Percentiles rank a stretch among this genome's conserved stretches.
Evolutionary conservation across 2,329 filamentous ascomycete species (phyloP).

Genomic region (Sporothrix luriei): DNA sequence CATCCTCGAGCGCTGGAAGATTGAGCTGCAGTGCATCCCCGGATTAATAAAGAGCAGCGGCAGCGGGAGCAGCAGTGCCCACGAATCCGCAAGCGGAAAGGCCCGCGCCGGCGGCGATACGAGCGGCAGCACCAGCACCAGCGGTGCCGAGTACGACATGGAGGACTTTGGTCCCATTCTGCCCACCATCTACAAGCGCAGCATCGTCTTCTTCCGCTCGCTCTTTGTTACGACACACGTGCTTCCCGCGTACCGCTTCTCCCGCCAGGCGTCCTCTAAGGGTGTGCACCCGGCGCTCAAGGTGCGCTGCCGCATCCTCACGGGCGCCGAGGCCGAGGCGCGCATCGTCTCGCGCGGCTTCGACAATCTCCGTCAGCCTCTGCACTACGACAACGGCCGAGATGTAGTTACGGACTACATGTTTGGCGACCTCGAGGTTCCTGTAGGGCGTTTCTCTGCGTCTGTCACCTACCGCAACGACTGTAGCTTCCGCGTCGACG

Average conservation of each 20-base stretch:
- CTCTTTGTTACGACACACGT: slow-evolving; percentile 81
- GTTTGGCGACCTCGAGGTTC: slow-evolving; percentile 83
- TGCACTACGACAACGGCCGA: slow-evolving; percentile 60
- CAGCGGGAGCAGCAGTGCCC: neutral
- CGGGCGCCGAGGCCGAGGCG: slow-evolving; percentile 53
- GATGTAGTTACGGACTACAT: slow-evolving; percentile 73
- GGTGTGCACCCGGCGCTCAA: slow-evolving; percentile 67
- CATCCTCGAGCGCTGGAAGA: slow-evolving; percentile 85
- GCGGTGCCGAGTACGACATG: slow-evolving; percentile 44
- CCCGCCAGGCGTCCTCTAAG: slow-evolving; percentile 71
- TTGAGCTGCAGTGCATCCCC: slow-evolving; percentile 71
- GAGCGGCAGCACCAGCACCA: neutral
- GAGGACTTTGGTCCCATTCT: slow-evolving; percentile 66
- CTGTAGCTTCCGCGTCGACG: slow-evolving; percentile 87
- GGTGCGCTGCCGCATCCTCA: slow-evolving; percentile 77
- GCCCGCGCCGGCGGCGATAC: neutral
- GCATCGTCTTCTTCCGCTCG: slow-evolving; percentile 89
- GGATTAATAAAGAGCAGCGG: slow-evolving; percentile 30
- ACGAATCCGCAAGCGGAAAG: neutral
- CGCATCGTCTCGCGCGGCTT: slow-evolving; percentile 53
- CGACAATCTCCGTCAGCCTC: slow-evolving; percentile 71
- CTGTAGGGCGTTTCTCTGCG: slow-evolving; percentile 79
- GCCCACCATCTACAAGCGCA: slow-evolving; percentile 94
- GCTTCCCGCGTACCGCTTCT: slow-evolving; percentile 83
- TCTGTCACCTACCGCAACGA: slow-evolving; percentile 83